phyloP scores from a whole-genome alignment of 352 stramenopile species.

The Aphanomyces invadans region DNA sequence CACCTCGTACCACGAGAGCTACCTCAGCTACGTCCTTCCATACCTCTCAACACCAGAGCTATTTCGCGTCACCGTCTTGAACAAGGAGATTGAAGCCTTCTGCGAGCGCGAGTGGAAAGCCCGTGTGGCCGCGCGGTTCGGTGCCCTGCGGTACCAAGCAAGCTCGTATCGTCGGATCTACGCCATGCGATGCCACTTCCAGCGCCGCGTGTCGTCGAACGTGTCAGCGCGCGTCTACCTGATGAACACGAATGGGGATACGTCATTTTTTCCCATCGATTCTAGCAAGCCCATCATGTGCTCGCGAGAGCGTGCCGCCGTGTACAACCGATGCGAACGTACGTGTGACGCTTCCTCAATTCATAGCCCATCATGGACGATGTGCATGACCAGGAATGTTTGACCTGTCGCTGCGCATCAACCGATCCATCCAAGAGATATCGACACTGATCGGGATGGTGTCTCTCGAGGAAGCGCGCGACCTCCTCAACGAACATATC shows the following conservation, averaged over 20 bases:
- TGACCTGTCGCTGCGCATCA: slow-evolving; percentile 80
- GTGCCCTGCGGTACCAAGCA: background rate
- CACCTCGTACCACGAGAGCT: slow-evolving; percentile 17
- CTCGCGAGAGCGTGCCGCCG: slow-evolving; percentile 57
- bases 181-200: slow-evolving; percentile 48
- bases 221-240: slow-evolving; percentile 70
- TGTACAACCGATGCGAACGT: slow-evolving; percentile 77
- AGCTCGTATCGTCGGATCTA: slow-evolving; percentile 12
- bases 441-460: slow-evolving; percentile 76
- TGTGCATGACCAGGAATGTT: slow-evolving; percentile 44
- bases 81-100: slow-evolving; percentile 24
- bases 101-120: slow-evolving; percentile 22
- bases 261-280: slow-evolving; percentile 50
- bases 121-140: slow-evolving; percentile 1
- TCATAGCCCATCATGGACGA: too few species aligned
- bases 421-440: slow-evolving; percentile 81
- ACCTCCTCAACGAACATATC: slow-evolving; percentile 76
- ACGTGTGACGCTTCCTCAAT: too few species aligned
- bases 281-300: slow-evolving; percentile 61
- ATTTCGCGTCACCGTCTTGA: slow-evolving; percentile 1
- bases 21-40: slow-evolving; percentile 17
- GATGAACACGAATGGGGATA: slow-evolving; percentile 74
- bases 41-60: slow-evolving; percentile 14
- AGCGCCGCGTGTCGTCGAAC: slow-evolving; percentile 43
- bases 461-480: slow-evolving; percentile 63